Conservation (phyloP, 1,284 basidiomycete genomes). For the Cerrena zonata region DNA sequence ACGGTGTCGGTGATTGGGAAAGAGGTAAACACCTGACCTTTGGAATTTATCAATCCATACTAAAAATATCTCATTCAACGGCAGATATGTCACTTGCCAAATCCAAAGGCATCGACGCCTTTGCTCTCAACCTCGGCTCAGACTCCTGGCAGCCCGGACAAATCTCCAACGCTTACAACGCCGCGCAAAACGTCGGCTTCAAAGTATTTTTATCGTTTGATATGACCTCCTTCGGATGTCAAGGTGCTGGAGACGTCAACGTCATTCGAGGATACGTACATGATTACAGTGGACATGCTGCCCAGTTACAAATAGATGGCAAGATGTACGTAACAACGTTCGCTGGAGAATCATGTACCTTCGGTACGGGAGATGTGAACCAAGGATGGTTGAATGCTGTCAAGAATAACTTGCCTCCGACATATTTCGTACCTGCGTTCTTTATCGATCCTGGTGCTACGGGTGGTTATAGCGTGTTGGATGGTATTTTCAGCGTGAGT, state of each 20-base stretch:
- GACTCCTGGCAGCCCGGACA: conserved; percentile 46
- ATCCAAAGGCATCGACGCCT: conserved; percentile 38
- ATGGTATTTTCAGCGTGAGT: conserved; percentile 25
- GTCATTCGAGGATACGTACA: conserved; percentile 37
- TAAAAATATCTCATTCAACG: too few relatives aligned
- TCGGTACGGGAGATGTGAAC: conserved; percentile 32
- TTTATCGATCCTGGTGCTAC: conserved; percentile 30
- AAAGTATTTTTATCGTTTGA: conserved; percentile 57
- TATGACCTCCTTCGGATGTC: conserved; percentile 45
- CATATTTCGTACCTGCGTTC: conserved; percentile 36
- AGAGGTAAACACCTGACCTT: conserved; percentile 26
- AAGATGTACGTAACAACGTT: conserved; percentile 50
- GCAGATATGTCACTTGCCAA: conserved; percentile 35
- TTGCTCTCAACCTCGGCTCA: conserved; percentile 40
- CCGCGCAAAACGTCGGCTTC: conserved; percentile 29
- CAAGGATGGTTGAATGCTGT: conserved; percentile 31
- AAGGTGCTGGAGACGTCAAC: conserved; percentile 28
- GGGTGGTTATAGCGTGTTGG: conserved; percentile 22
- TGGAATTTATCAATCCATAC: conserved; percentile 2
- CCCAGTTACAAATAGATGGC: conserved; percentile 38
- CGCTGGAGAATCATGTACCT: conserved; percentile 45
- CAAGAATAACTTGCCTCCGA: conserved; percentile 18
- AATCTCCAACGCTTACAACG: conserved; percentile 41
- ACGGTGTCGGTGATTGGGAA: conserved; percentile 32
- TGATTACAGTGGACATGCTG: conserved; percentile 35